Conservation (phyloP, 78 protist genomes). For the Trichosphaerium sp. region DNA sequence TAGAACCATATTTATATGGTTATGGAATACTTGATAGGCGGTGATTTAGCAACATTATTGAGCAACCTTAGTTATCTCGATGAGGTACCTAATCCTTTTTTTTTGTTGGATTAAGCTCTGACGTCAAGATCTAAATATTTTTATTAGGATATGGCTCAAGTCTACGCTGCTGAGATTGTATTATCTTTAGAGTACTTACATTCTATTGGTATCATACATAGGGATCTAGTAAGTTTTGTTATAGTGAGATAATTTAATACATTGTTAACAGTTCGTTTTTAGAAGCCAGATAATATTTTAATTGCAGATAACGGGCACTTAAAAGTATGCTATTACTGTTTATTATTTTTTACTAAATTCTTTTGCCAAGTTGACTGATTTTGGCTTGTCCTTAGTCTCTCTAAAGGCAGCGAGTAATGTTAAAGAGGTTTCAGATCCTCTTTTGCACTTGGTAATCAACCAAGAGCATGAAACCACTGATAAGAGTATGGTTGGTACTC, state of each 20-base stretch:
- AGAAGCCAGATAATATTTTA: constrained; percentile 51
- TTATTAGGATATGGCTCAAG: not conserved
- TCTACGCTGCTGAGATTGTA: constrained; percentile 52
- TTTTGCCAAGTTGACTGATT: constrained; percentile 52
- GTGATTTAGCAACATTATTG: constrained; percentile 49
- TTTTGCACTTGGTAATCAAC: no score
- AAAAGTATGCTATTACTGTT: no score
- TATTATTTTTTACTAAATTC: no score
- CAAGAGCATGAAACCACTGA: constrained; percentile 19
- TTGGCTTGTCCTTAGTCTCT: constrained; percentile 33
- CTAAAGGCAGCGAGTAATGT: not conserved
- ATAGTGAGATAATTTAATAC: no score
- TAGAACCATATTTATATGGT: constrained; percentile 47
- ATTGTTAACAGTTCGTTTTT: no score
- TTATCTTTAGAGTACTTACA: constrained; percentile 53
- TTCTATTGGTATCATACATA: constrained; percentile 36
- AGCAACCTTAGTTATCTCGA: constrained; percentile 39
- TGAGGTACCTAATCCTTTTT: constrained; percentile 6
- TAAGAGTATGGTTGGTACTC: constrained; percentile 84
- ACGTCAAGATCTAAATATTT: not conserved
- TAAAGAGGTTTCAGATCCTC: not conserved
- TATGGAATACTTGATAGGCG: constrained; percentile 71
- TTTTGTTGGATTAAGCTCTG: not conserved
- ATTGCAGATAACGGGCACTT: constrained; percentile 51
- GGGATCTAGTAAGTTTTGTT: no score